Conservation (phyloP, 1,284 basidiomycete genomes). For the Inonotus hispidus region DNA sequence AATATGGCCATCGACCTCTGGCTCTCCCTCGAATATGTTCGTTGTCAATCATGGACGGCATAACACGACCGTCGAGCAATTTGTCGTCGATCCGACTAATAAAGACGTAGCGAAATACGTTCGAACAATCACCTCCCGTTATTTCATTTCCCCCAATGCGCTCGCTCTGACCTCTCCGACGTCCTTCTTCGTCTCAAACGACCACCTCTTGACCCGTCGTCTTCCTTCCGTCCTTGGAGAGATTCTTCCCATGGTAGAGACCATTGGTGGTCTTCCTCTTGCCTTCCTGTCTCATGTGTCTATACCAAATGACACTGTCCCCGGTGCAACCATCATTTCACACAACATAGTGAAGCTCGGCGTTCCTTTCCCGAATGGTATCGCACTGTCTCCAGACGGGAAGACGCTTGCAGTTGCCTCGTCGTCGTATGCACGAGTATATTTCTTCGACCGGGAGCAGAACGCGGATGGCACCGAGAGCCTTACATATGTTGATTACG, state of each 20-base stretch:
- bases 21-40: slow-evolving; percentile 49
- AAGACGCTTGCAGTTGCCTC: slow-evolving; percentile 50
- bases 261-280: slow-evolving; percentile 49
- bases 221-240: slow-evolving; percentile 44
- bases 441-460: slow-evolving; percentile 43
- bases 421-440: slow-evolving; percentile 41
- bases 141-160: slow-evolving; percentile 59
- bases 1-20: slow-evolving; percentile 40
- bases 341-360: slow-evolving; percentile 39
- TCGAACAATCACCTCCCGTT: slow-evolving; percentile 50
- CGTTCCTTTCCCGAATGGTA: slow-evolving; percentile 63
- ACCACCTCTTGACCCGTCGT: slow-evolving; percentile 62
- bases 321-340: slow-evolving; percentile 26
- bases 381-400: slow-evolving; percentile 49
- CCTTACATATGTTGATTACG: slow-evolving; percentile 33
- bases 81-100: slow-evolving; percentile 41
- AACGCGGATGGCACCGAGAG: slow-evolving; percentile 25
- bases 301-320: slow-evolving; percentile 27
- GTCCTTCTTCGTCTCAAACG: slow-evolving; percentile 65
- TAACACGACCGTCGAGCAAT: slow-evolving; percentile 59
- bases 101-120: slow-evolving; percentile 43
- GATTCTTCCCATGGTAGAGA: slow-evolving; percentile 49
- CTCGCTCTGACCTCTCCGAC: slow-evolving; percentile 54
- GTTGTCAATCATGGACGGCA: slow-evolving; percentile 59
- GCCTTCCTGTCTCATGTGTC: slow-evolving; percentile 54